These are phyloP conservation scores for Pythium insidiosum DNA, from an alignment of 352 stramenopile species.

Conservation along the genomic window DNA sequence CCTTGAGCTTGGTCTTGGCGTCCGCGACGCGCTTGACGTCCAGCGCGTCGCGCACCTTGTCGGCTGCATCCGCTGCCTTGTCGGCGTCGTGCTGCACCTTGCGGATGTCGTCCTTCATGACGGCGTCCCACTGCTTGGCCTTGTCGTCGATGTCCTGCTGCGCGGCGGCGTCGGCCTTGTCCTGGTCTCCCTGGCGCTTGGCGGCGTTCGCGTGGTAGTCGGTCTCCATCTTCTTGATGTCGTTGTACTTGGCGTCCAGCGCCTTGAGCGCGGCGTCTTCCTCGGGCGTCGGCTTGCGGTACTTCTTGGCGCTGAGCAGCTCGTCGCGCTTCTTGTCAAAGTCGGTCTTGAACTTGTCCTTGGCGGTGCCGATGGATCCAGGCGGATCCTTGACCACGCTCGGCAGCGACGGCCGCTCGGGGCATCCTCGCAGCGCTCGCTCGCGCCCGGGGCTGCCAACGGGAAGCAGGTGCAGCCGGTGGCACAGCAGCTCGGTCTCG, in stretches of 20 bases:
- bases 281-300: not conserved
- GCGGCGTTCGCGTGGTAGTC: not conserved
- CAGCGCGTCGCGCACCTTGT: not conserved
- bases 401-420: too few relatives aligned
- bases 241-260: not conserved
- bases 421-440: not conserved
- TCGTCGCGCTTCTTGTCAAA: not conserved
- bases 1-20: not conserved
- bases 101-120: conserved; percentile 1
- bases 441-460: not conserved
- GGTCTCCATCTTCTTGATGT: not conserved
- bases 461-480: conserved; percentile 3
- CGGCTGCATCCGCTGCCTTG: not conserved
- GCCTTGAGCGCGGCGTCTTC: not conserved
- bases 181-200: not conserved
- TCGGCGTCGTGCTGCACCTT: not conserved
- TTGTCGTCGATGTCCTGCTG: not conserved
- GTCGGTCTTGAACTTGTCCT: not conserved
- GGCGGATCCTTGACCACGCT: too few relatives aligned
- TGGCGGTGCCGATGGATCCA: too few relatives aligned
- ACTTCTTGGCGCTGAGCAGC: not conserved
- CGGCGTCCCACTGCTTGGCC: not conserved
- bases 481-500: too few relatives aligned
- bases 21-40: not conserved
- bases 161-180: not conserved